Evolutionary conservation across 2,329 filamentous ascomycete species (phyloP).

Genomic region (Elsinoe australis): DNA sequence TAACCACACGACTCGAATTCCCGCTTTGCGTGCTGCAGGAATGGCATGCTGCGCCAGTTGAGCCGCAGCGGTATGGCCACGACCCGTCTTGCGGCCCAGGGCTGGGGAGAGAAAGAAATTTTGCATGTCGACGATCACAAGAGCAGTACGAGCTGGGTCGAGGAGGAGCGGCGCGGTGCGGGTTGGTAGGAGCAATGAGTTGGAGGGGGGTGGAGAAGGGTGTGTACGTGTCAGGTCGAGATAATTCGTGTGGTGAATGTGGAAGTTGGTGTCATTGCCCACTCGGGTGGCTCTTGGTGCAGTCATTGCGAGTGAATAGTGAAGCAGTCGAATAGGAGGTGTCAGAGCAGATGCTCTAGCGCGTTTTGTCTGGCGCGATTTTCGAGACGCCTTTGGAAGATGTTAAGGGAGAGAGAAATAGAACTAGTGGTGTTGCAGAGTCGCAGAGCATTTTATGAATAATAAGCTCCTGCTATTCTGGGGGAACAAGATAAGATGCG

Average conservation of each 20-base stretch:
- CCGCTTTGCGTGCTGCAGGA: constrained; percentile 39
- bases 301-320: constrained; percentile 24
- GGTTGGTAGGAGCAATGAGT: constrained; percentile 17
- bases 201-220: constrained; percentile 25
- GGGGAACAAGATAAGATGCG: constrained; percentile 11
- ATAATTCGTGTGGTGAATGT: constrained; percentile 35
- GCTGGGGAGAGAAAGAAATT: constrained; percentile 36
- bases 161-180: constrained; percentile 24
- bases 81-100: constrained; percentile 29
- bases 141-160: constrained; percentile 32
- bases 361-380: too few relatives aligned
- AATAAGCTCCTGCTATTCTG: not conserved
- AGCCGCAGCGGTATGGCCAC: constrained; percentile 37
- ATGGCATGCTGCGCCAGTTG: constrained; percentile 39
- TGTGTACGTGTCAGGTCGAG: constrained; percentile 42
- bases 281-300: constrained; percentile 27
- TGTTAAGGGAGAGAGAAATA: not conserved
- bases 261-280: constrained; percentile 38
- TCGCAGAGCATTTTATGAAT: not conserved
- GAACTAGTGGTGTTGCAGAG: too few relatives aligned
- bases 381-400: too few relatives aligned
- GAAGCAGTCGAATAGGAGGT: constrained; percentile 18
- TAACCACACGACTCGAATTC: constrained; percentile 36
- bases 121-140: constrained; percentile 39
- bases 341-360: too few relatives aligned